These are phyloP conservation scores for Bruguiera gymnorhiza DNA, from an alignment of 345 rosid species.

Conservation along the genomic window DNA sequence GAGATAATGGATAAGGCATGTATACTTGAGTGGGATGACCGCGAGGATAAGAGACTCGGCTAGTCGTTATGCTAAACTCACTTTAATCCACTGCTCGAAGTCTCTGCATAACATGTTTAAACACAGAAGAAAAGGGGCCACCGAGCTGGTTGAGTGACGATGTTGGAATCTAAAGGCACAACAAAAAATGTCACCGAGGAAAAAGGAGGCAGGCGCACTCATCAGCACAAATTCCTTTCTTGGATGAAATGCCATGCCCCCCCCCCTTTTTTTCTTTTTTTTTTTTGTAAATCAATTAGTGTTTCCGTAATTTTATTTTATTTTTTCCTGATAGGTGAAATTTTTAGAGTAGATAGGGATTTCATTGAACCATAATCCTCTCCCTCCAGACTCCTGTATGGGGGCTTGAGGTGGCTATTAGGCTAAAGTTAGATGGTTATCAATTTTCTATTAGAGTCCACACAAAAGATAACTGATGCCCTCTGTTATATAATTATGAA, in stretches of 20 bases:
- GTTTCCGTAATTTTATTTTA: neutral
- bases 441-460: too few relatives aligned
- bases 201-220: neutral
- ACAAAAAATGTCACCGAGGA: neutral
- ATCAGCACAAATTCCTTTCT: slow-evolving; percentile 25
- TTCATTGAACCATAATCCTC: too few relatives aligned
- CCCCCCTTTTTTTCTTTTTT: too few relatives aligned
- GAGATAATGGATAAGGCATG: slow-evolving; percentile 31
- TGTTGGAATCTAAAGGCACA: slow-evolving; percentile 37
- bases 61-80: slow-evolving; percentile 3
- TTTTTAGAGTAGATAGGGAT: too few relatives aligned
- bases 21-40: slow-evolving; percentile 10
- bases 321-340: neutral
- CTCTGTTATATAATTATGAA: too few relatives aligned
- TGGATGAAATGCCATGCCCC: neutral
- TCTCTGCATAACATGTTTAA: neutral
- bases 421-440: too few relatives aligned
- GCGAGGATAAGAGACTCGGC: slow-evolving; percentile 4
- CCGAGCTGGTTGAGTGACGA: slow-evolving; percentile 9
- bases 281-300: neutral
- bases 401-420: too few relatives aligned
- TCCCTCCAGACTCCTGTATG: too few relatives aligned
- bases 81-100: slow-evolving; percentile 10
- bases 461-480: too few relatives aligned
- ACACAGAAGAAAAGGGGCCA: neutral